Base-by-base conservation (phyloP, 83 land plant species). In the Diphasiastrum complanatum region DNA sequence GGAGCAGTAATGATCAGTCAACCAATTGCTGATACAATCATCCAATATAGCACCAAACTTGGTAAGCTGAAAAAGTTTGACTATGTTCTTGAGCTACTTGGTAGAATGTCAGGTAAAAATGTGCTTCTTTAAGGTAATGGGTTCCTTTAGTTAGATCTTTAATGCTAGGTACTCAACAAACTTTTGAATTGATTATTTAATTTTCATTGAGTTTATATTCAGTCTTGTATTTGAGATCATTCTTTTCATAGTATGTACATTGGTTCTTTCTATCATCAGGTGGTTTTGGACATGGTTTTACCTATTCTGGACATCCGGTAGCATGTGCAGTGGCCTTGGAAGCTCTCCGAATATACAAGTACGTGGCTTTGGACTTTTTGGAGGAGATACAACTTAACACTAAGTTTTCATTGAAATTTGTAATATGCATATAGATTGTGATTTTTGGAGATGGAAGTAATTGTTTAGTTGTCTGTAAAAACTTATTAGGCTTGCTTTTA, bases 281-380 rank as follows among this genome's bases (percentile, higher is more conserved):
- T 63, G 41, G 78, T 28, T 89, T 93, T 71, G 72, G 85, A 60
- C 99, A 93, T 75, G 99, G 99, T 27, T 93, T 93, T 62, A 93
- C 96, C 8, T 85, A 89, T 60, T 89, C 96, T 46, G 99, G 99
- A 12, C 99, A 93, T 75, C 99, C 99, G 58, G 97, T 89, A 11
- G 41, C 99, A 16, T 89, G 97, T 82, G 97, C 99, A 26, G 99
- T 93, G 70, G 96, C 96, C 32, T 69, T 89, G 65, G 99, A 93
- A 65, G 68, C 92, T 43, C 68, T 93, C 54, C 83, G 74, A 69
- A 85, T 93, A 12, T 93, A 93, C 68, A 83, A 80, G 99, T 93
- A 72, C 5, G 73, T 24, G 18, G 14, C 22, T 24, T 50, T 24
- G 22, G 14, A 14, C 18, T 41, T 18, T 41, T 41, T 41, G 12